Evolutionary conservation across 345 rosid genomes (phyloP).

Genomic region (Combretum micranthum): DNA sequence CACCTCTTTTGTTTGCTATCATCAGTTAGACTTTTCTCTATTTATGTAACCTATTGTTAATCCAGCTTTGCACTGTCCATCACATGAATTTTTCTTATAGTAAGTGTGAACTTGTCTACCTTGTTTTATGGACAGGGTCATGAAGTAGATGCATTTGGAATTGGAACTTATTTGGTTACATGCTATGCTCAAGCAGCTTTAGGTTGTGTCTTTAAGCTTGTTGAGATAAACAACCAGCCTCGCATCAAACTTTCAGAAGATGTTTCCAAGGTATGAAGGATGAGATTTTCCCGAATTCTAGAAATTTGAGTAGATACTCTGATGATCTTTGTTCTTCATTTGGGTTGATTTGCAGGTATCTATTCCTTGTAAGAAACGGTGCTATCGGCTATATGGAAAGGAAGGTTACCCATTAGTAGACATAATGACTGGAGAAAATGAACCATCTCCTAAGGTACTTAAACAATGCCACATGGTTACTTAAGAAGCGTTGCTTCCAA

Average conservation of each 20-base stretch:
- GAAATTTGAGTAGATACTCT: neutral
- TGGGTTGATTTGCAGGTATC: constrained; percentile 46
- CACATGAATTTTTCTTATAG: neutral
- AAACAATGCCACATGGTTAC: no score
- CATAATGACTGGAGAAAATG: constrained; percentile 88
- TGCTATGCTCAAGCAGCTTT: constrained; percentile 93
- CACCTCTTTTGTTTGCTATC: no score
- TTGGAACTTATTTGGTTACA: constrained; percentile 89
- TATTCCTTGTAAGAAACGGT: constrained; percentile 82
- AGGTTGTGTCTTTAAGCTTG: constrained; percentile 98
- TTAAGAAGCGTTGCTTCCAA: no score
- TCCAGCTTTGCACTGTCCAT: no score
- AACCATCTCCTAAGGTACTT: constrained; percentile 80
- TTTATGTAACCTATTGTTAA: no score
- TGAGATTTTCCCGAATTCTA: neutral
- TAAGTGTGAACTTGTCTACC: neutral
- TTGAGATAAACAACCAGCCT: constrained; percentile 85
- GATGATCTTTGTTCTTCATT: constrained; percentile 4
- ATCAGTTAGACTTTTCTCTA: no score
- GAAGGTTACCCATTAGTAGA: constrained; percentile 96
- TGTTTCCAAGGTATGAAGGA: constrained; percentile 68
- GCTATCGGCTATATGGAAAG: constrained; percentile 71
- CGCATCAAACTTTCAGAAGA: constrained; percentile 99
- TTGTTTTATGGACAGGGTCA: constrained; percentile 49
- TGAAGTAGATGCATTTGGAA: constrained; percentile 88